phyloP scores from a whole-genome alignment of 495 filamentous ascomycete genomes.

The Xylaria telfairii region DNA sequence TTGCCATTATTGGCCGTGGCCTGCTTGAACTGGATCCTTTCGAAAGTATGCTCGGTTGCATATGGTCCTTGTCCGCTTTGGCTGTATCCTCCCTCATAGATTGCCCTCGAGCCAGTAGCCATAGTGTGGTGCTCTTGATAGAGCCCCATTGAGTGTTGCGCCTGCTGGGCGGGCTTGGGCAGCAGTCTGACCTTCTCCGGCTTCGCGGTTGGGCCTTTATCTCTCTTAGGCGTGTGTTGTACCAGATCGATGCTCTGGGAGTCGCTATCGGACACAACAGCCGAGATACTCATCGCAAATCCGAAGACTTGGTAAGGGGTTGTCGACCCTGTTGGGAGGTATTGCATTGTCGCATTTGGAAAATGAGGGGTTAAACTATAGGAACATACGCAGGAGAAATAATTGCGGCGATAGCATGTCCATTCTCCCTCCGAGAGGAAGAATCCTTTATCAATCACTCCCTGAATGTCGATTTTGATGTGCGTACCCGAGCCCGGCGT shows the following conservation, averaged over 20 bases:
- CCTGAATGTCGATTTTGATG: conserved; percentile 78
- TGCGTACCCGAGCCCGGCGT: conserved; percentile 36
- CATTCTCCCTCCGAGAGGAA: conserved; percentile 85
- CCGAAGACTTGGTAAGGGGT: conserved; percentile 60
- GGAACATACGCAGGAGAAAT: conserved; percentile 87
- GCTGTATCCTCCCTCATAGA: conserved; percentile 49
- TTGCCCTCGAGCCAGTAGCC: conserved; percentile 42
- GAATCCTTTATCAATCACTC: conserved; percentile 91
- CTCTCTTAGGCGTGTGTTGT: conserved; percentile 93
- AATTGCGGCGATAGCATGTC: conserved; percentile 96
- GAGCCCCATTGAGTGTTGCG: conserved; percentile 45
- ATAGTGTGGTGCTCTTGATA: conserved; percentile 45
- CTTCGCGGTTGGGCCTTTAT: conserved; percentile 84
- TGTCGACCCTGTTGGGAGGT: conserved; percentile 41
- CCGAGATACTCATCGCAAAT: conserved; percentile 87
- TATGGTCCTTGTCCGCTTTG: conserved; percentile 47
- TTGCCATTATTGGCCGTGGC: conserved; percentile 98
- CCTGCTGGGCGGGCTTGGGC: conserved; percentile 65
- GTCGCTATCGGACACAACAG: conserved; percentile 78
- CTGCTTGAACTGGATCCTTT: conserved; percentile 95
- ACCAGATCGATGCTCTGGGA: conserved; percentile 86
- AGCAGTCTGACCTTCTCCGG: conserved; percentile 74
- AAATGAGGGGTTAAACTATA: conserved; percentile 66
- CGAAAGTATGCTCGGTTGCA: conserved; percentile 73
- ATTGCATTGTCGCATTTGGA: conserved; percentile 48